Evolutionary conservation across 768 basidiomycete species (phyloP).

Genomic region (Trametes gibbosa): DNA sequence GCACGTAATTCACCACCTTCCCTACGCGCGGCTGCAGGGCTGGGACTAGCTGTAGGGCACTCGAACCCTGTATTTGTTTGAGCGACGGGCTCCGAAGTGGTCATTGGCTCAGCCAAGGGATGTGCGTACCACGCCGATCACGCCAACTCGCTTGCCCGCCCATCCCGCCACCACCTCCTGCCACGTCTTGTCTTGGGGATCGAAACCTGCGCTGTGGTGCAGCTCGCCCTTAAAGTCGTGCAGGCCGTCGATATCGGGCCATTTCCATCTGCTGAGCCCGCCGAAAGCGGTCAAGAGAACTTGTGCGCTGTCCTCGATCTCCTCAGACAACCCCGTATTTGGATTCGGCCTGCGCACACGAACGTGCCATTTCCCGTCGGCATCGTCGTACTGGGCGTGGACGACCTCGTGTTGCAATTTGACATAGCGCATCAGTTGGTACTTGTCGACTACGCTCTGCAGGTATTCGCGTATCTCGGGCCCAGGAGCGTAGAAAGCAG

Average conservation of each 20-base stretch:
- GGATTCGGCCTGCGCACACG: slow-evolving; percentile 34
- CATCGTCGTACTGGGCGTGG: slow-evolving; percentile 49
- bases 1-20: slow-evolving; percentile 53
- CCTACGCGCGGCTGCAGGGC: slow-evolving; percentile 52
- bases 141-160: slow-evolving; percentile 51
- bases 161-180: slow-evolving; percentile 46
- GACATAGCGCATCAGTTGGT: slow-evolving; percentile 51
- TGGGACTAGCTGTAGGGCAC: slow-evolving; percentile 59
- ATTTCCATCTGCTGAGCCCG: slow-evolving; percentile 54
- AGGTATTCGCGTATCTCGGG: slow-evolving; percentile 58
- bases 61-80: slow-evolving; percentile 48
- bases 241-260: slow-evolving; percentile 64
- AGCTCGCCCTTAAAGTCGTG: slow-evolving; percentile 54
- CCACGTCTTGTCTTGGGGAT: slow-evolving; percentile 38
- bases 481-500: slow-evolving; percentile 57
- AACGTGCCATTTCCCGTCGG: slow-evolving; percentile 54
- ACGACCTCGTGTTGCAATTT: slow-evolving; percentile 54
- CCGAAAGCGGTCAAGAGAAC: slow-evolving; percentile 58
- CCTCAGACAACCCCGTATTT: slow-evolving; percentile 13
- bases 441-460: slow-evolving; percentile 52
- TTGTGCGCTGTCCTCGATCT: slow-evolving; percentile 54
- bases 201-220: slow-evolving; percentile 65
- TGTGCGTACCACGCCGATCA: slow-evolving; percentile 52
- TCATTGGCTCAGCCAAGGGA: not conserved
- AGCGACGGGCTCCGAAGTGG: not conserved